These are phyloP conservation scores for Rhodotorula kratochvilovae DNA, from an alignment of 768 basidiomycete species.

Conservation along the genomic window DNA sequence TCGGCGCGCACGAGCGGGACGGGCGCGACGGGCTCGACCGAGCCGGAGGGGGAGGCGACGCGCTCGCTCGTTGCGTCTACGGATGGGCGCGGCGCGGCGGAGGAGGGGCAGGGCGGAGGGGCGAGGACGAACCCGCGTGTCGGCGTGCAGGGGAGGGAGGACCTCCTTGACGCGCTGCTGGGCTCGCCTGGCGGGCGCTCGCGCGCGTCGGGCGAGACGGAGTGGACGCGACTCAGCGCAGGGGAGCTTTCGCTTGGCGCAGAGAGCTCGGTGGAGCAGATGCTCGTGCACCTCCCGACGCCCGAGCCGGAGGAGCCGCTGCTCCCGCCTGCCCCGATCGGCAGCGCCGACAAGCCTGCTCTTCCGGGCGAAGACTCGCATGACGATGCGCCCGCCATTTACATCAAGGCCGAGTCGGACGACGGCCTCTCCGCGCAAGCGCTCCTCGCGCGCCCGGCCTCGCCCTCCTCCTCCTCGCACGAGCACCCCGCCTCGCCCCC, in stretches of 20 bases:
- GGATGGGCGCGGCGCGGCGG: neutral
- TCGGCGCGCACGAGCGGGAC: slow-evolving; percentile 1
- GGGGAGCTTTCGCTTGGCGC: neutral
- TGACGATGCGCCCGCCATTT: no score
- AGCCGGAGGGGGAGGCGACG: slow-evolving; percentile 17
- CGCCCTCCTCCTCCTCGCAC: neutral
- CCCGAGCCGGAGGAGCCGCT: neutral
- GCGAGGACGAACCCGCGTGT: neutral
- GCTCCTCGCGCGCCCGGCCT: neutral
- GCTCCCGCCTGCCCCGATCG: no score
- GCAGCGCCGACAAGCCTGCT: neutral
- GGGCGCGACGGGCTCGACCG: slow-evolving; percentile 31
- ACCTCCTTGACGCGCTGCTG: neutral
- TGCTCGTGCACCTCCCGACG: neutral
- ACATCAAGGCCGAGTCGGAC: slow-evolving; percentile 1
- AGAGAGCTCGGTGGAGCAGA: neutral
- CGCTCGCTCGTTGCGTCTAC: slow-evolving; percentile 6
- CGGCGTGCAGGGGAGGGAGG: neutral
- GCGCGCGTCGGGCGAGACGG: neutral
- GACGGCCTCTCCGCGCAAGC: neutral
- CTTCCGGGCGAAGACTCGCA: no score
- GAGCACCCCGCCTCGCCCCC: neutral
- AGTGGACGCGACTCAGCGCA: neutral
- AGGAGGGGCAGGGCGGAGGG: neutral
- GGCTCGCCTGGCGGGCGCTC: neutral